phyloP scores from a whole-genome alignment of 768 basidiomycete genomes.

The Trametes cubensis region DNA sequence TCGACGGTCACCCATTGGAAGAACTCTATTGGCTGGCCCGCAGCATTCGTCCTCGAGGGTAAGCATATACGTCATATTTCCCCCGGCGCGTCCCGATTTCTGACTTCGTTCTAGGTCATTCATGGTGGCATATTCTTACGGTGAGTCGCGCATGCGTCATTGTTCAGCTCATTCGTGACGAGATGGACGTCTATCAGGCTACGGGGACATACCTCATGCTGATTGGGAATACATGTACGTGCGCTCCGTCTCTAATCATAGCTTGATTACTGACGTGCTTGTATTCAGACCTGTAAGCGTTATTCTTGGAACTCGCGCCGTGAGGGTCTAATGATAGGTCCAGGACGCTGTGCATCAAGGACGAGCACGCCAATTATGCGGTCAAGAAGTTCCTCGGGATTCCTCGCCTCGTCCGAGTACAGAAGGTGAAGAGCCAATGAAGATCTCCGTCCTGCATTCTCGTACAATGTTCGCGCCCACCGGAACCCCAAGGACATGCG shows the following conservation, averaged over 20 bases:
- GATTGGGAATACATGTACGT: slow-evolving; percentile 38
- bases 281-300: slow-evolving; percentile 31
- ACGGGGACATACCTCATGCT: slow-evolving; percentile 38
- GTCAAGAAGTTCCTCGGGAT: slow-evolving; percentile 48
- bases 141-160: slow-evolving; percentile 37
- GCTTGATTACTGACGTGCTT: background rate
- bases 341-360: slow-evolving; percentile 65
- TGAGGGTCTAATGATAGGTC: slow-evolving; percentile 3
- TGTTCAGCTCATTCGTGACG: background rate
- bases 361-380: slow-evolving; percentile 52
- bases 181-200: slow-evolving; percentile 27
- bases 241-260: background rate
- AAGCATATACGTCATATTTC: slow-evolving; percentile 10
- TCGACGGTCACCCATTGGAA: slow-evolving; percentile 58
- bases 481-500: too few species aligned
- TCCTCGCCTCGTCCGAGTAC: slow-evolving; percentile 38
- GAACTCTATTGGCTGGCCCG: slow-evolving; percentile 59
- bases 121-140: slow-evolving; percentile 77
- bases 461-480: background rate
- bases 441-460: background rate
- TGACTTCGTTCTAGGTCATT: slow-evolving; percentile 49
- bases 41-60: slow-evolving; percentile 69
- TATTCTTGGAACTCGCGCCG: background rate
- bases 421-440: slow-evolving; percentile 18
- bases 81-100: background rate